Evolutionary conservation across 805 yeast species (phyloP), one percentile per base, ranked within the genome.

Genomic region (Barnettozyma vustinii): DNA sequence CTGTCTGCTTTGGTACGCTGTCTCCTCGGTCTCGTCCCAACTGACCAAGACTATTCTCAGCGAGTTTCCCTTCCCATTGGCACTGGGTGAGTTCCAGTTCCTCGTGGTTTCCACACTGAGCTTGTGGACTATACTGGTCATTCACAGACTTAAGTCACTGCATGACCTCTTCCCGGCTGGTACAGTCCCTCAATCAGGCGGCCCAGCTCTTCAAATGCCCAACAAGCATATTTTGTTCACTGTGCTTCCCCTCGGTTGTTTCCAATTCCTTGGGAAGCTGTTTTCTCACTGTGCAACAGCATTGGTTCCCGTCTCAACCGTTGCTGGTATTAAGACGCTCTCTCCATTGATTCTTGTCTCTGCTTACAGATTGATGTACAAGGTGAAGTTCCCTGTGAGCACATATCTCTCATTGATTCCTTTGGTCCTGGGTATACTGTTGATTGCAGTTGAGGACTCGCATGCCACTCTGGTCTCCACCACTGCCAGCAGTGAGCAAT

Each of bases 291-390:
- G 77, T 35, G 88, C 89, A 0, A 82, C 87, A 0, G 76, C 86
- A 6, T 57, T 79, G 39, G 81, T 83, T 7, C 81, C 87, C 0
- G 75, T 83, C 13, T 83, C 88, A 0, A 80, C 89, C 0, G 86
- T 83, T 1, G 81, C 87, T 1, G 81, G 86, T 49, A 73, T 84
- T n/a, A 77, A 83, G 64, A 82, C 88, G 0, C 63, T 84, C 21
- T 77, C 85, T 3, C 90, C 90, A 0, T 63, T 83, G 40, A 65
- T 83, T 20, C 76, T 83, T 30, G 81, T 83, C 1, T 40, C 72
- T 0, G 76, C 83, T 3, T 84, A 83, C 59, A 69, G 82, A 51
- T 9, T 75, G 1, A 21, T 70, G 12, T 80, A 80, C 56, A 65
- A 67, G n/a, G 80, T 80, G 13, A 61, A 56, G 19, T 77, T 80